Evolutionary conservation across 306 rosid species (phyloP).

Genomic region (Ochetophila trinervis): DNA sequence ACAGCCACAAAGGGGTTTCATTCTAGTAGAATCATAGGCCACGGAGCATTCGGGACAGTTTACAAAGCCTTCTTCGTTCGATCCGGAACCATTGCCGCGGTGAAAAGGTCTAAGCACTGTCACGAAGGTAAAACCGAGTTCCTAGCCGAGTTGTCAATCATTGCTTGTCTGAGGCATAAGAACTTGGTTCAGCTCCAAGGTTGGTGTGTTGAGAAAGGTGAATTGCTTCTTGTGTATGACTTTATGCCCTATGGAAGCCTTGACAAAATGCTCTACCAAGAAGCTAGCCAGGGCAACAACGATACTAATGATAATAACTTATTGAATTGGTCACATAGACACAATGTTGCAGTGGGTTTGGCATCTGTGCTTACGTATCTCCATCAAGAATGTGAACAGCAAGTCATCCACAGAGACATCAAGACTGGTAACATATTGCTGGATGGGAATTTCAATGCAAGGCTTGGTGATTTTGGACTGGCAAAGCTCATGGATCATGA

Average conservation of each 20-base stretch:
- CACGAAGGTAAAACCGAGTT: slow-evolving; percentile 55
- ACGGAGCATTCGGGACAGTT: slow-evolving; percentile 85
- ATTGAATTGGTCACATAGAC: slow-evolving; percentile 56
- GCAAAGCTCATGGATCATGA: slow-evolving; percentile 92
- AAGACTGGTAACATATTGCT: slow-evolving; percentile 68
- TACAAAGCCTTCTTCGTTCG: slow-evolving; percentile 61
- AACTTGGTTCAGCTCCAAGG: slow-evolving; percentile 79
- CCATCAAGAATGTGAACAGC: slow-evolving; percentile 78
- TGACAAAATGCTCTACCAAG: slow-evolving; percentile 49
- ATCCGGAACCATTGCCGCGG: slow-evolving; percentile 51
- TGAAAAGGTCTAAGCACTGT: slow-evolving; percentile 50
- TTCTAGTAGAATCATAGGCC: slow-evolving; percentile 59
- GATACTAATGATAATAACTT: not conserved
- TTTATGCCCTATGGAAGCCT: slow-evolving; percentile 67
- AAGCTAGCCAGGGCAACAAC: slow-evolving; percentile 21
- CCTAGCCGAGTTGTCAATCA: slow-evolving; percentile 48
- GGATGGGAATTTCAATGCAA: slow-evolving; percentile 51
- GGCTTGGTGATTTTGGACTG: slow-evolving; percentile 75
- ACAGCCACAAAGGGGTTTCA: slow-evolving; percentile 70
- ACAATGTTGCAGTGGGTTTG: slow-evolving; percentile 61
- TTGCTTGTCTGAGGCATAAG: slow-evolving; percentile 82
- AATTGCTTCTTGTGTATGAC: slow-evolving; percentile 74
- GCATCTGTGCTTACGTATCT: slow-evolving; percentile 70
- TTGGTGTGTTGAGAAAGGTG: slow-evolving; percentile 80
- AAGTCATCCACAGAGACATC: slow-evolving; percentile 71